A percentile compares a stretch with the other conserved stretches of the same genome.
These are phyloP conservation scores for Myxozyma udenii DNA, from an alignment of 805 yeast genomes.

Conservation along the genomic window DNA sequence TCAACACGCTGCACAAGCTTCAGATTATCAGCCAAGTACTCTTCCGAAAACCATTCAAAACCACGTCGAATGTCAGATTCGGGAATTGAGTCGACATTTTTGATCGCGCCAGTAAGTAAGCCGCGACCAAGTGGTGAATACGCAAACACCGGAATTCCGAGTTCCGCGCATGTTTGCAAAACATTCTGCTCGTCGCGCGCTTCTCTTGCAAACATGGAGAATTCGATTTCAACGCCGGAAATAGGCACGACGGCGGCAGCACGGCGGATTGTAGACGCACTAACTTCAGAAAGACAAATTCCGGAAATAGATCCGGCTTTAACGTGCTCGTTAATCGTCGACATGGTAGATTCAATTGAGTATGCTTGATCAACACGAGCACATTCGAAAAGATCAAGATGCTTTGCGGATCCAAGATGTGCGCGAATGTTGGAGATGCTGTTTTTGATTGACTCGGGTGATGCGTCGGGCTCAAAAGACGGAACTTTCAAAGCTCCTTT, in stretches of 20 bases:
- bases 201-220: slow-evolving; percentile 64
- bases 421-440: slow-evolving; percentile 30
- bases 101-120: slow-evolving; percentile 61
- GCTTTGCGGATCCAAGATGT: slow-evolving; percentile 43
- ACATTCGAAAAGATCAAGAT: slow-evolving; percentile 60
- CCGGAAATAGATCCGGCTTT: slow-evolving; percentile 72
- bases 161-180: slow-evolving; percentile 55
- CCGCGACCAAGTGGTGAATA: slow-evolving; percentile 87
- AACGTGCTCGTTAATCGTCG: slow-evolving; percentile 18
- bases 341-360: not conserved
- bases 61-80: slow-evolving; percentile 53
- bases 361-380: slow-evolving; percentile 55
- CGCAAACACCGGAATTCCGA: slow-evolving; percentile 66
- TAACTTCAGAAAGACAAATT: slow-evolving; percentile 71
- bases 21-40: slow-evolving; percentile 54
- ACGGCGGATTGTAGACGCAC: slow-evolving; percentile 56
- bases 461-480: slow-evolving; percentile 42
- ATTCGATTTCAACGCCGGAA: slow-evolving; percentile 72
- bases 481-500: slow-evolving; percentile 54
- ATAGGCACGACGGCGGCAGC: slow-evolving; percentile 57
- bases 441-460: slow-evolving; percentile 16
- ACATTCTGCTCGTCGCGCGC: slow-evolving; percentile 57
- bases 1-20: slow-evolving; percentile 49
- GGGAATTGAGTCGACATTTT: slow-evolving; percentile 47
- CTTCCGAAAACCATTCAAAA: slow-evolving; percentile 59